phyloP scores from a whole-genome alignment of 139 green algal genomes.

The Mychonastes homosphaera region DNA sequence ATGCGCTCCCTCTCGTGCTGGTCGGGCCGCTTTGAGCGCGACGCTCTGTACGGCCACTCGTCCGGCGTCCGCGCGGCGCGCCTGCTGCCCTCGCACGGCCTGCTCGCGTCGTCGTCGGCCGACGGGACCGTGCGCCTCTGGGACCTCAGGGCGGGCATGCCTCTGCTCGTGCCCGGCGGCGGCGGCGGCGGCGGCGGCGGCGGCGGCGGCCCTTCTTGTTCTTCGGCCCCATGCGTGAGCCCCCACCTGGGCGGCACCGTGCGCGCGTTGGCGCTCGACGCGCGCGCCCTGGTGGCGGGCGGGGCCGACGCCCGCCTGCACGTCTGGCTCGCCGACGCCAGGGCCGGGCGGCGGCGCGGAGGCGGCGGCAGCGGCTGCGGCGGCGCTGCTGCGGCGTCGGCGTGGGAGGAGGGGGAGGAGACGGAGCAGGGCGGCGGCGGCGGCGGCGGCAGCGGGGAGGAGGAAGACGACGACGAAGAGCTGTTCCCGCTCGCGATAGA shows the following conservation, averaged over 20 bases:
- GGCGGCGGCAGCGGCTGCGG: not conserved
- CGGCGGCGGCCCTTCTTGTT: no score
- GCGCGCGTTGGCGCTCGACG: conserved; percentile 41
- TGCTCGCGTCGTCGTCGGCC: conserved; percentile 45
- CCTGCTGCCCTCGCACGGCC: conserved; percentile 29
- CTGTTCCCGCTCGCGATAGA: no score
- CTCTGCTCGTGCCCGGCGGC: no score
- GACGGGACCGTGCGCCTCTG: conserved; percentile 56
- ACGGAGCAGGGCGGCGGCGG: not conserved
- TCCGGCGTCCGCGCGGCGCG: conserved; percentile 26
- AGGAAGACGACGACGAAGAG: not conserved
- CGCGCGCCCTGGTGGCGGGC: conserved; percentile 20
- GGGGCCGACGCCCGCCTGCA: conserved; percentile 33
- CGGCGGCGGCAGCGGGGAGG: not conserved
- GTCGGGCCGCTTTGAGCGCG: conserved; percentile 27
- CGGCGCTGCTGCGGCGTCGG: not conserved
- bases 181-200: no score
- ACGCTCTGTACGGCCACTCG: conserved; percentile 42
- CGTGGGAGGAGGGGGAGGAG: not conserved
- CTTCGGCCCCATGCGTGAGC: no score
- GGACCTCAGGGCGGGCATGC: conserved; percentile 46
- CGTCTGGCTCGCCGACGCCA: conserved; percentile 33
- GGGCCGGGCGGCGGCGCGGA: not conserved
- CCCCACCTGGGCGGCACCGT: conserved; percentile 42
- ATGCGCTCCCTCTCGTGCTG: conserved; percentile 9